Evolutionary conservation across 495 filamentous ascomycete genomes (phyloP).

Genomic region (Rostrohypoxylon terebratum): DNA sequence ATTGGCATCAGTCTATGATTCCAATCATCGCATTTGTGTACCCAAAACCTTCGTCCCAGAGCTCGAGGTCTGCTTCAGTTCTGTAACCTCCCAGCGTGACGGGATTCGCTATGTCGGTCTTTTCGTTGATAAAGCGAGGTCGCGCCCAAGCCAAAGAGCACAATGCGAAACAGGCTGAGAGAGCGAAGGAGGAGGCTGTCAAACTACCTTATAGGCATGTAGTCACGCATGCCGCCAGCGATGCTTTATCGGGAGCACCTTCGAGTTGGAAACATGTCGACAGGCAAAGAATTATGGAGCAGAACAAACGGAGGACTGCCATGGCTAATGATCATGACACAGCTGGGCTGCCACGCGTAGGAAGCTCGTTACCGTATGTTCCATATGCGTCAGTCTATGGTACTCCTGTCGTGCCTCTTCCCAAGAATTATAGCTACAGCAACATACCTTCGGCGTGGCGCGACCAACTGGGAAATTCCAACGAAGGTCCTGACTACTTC

Average conservation of each 20-base stretch:
- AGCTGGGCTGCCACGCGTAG: constrained; percentile 54
- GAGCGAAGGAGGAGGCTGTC: constrained; percentile 53
- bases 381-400: constrained; percentile 57
- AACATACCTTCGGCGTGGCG: constrained; percentile 52
- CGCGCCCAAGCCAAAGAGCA: constrained; percentile 64
- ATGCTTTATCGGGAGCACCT: constrained; percentile 67
- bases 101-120: constrained; percentile 62
- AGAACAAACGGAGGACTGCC: constrained; percentile 57
- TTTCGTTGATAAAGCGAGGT: constrained; percentile 61
- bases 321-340: constrained; percentile 48
- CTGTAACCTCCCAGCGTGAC: not conserved
- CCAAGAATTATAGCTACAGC: constrained; percentile 57
- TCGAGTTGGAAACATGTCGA: constrained; percentile 60
- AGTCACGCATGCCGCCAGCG: constrained; percentile 67
- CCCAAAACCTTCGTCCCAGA: not conserved
- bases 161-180: constrained; percentile 57
- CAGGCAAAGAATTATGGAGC: constrained; percentile 55
- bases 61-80: not conserved
- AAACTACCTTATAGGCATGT: constrained; percentile 66
- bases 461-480: constrained; percentile 29
- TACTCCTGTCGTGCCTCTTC: constrained; percentile 56
- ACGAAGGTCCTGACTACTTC: constrained; percentile 33
- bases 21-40: not conserved
- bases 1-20: not conserved
- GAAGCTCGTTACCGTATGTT: constrained; percentile 57